phyloP scores from a whole-genome alignment of 2,329 filamentous ascomycete species.

The Karstenula rhodostoma region DNA sequence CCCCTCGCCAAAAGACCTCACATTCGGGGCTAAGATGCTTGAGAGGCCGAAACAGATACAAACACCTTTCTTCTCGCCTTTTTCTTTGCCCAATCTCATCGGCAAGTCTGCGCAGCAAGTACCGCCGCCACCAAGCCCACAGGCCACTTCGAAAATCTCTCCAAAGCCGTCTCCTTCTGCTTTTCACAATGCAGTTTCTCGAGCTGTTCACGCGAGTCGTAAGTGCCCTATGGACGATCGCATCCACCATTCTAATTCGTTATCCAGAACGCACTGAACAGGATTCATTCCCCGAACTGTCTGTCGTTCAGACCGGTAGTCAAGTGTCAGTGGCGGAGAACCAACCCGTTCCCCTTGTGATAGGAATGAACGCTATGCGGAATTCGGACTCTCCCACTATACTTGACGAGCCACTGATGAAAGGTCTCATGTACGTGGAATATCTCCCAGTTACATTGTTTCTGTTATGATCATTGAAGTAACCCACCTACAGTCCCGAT shows the following conservation, averaged over 20 bases:
- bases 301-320: not conserved
- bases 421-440: not conserved
- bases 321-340: not conserved
- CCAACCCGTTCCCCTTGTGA: not conserved
- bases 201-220: not conserved
- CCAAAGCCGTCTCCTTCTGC: not conserved
- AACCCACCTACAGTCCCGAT: not conserved
- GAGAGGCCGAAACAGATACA: constrained; percentile 4
- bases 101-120: not conserved
- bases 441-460: too few species aligned
- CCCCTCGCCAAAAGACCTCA: not conserved
- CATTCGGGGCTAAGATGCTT: not conserved
- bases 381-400: not conserved
- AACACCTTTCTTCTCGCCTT: not conserved
- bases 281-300: not conserved
- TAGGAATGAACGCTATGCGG: not conserved
- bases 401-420: too few species aligned
- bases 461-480: not conserved
- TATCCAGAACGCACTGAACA: not conserved
- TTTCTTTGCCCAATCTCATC: not conserved
- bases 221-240: not conserved
- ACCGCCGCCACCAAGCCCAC: not conserved
- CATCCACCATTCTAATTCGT: not conserved
- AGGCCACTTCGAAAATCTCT: not conserved
- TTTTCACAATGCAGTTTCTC: not conserved